These are phyloP conservation scores for Nitzschia sp. DNA, from an alignment of 108 stramenopile genomes.

Conservation along the genomic window DNA sequence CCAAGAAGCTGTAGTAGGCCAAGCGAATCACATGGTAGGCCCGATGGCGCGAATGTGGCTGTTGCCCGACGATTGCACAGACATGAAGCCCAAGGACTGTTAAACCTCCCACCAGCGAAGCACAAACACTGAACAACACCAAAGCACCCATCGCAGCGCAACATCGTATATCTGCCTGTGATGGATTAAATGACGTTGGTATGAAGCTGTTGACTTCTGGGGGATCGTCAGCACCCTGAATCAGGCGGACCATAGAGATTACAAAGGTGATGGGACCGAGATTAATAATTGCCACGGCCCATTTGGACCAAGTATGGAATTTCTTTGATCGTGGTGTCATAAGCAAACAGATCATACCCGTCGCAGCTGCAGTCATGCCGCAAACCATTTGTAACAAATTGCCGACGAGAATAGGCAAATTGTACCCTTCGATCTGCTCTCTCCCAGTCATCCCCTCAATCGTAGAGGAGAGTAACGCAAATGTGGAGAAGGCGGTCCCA, in stretches of 20 bases:
- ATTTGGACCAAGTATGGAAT: slow-evolving; percentile 3
- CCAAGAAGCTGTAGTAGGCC: background rate
- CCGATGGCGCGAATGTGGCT: slow-evolving; percentile 5
- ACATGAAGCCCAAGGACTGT: slow-evolving; percentile 4
- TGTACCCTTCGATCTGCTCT: background rate
- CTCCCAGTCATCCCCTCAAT: background rate
- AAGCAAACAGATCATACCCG: background rate
- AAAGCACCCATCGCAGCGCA: background rate
- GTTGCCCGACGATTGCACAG: slow-evolving; percentile 4
- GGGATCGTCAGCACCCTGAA: slow-evolving; percentile 2
- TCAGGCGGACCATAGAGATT: background rate
- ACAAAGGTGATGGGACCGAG: slow-evolving; percentile 3
- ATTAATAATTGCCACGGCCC: slow-evolving; percentile 1
- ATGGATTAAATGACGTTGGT: background rate
- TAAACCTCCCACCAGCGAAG: background rate
- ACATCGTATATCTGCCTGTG: slow-evolving; percentile 1
- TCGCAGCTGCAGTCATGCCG: background rate
- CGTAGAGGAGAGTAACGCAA: background rate
- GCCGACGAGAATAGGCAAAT: background rate
- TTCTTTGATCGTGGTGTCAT: background rate
- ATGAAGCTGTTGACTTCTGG: slow-evolving; percentile 1
- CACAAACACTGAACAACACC: slow-evolving; percentile 3
- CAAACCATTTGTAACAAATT: background rate
- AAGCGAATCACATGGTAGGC: slow-evolving; percentile 1
- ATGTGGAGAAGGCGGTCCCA: slow-evolving; percentile 1